Base-by-base conservation (phyloP, 2,329 filamentous ascomycete species). In the Byssoonygena ceratinophila region DNA sequence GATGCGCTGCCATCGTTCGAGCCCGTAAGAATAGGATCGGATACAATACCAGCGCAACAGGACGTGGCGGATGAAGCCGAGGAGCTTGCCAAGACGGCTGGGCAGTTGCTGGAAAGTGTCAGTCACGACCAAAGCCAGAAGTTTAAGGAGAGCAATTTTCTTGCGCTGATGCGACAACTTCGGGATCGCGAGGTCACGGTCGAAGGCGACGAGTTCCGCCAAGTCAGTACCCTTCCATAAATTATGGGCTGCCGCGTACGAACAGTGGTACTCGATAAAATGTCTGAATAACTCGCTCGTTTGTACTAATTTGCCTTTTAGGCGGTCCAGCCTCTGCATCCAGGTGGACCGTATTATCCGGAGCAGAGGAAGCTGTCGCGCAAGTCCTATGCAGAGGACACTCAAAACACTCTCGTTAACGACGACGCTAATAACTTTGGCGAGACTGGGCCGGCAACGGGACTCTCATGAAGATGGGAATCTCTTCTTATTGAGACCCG, bases 101-200 rank as follows among this genome's bases (percentile, higher is more conserved):
- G 79, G 14, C 75, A 83, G 54, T 74, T 94, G 3, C 73, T 92
- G 4, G 75, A 83, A 51, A 82, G 80, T 34, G 79, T 94, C 11
- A 75, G 79, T 18, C 74, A 82, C 59, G 83, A 91, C 59, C 76
- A 80, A 54, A 83, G 78, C 52, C 71, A 81, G 44, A 91, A 91
- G 63, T 92, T 92, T 66, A 80, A 82, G 60, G 80, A 89, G 62
- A 90, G 85, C 59, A 79, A 79, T 54, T 94, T 94, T 62, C 69
- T 91, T 0, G 75, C 78, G 3, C 71, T 94, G 43, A 92, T 94
- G 87, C 79, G 84, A 25, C 78, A 80, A 54, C 78, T 92, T 51
- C 78, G 84, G 48, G 81, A 87, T 62, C 75, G 78, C 52, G 82
- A 92, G 69, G 80, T 89, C 12, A 77, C 78, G 46, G 81, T 92